A percentile compares a stretch with the other conserved stretches of the same genome.
These are phyloP conservation scores for Auriculariales sp. DNA, from an alignment of 768 basidiomycete species.

Conservation along the genomic window DNA sequence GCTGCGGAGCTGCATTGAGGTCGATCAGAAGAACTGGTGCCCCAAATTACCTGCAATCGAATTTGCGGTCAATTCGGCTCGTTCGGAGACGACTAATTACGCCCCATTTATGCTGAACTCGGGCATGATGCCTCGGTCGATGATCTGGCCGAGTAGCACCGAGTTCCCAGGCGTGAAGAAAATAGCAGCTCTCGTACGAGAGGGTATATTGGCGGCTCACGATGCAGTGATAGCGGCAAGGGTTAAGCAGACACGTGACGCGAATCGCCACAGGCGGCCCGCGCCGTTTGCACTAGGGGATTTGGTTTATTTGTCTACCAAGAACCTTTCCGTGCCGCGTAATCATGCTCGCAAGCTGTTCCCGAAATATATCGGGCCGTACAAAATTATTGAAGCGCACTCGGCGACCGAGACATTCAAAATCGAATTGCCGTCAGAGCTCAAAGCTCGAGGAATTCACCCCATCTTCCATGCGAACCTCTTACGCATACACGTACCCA, in stretches of 20 bases:
- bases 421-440: slow-evolving; percentile 14
- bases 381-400: slow-evolving; percentile 10
- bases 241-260: slow-evolving; percentile 13
- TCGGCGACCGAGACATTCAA: slow-evolving; percentile 9
- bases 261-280: slow-evolving; percentile 11
- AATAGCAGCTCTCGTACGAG: slow-evolving; percentile 16
- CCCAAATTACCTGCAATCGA: slow-evolving; percentile 17
- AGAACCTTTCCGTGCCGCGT: slow-evolving; percentile 21
- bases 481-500: slow-evolving; percentile 18
- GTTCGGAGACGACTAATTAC: slow-evolving; percentile 20
- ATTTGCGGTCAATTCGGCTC: slow-evolving; percentile 24
- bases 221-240: slow-evolving; percentile 14
- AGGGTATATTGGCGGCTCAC: slow-evolving; percentile 16
- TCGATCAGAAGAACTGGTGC: slow-evolving; percentile 18
- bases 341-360: slow-evolving; percentile 17
- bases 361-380: slow-evolving; percentile 24
- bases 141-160: slow-evolving; percentile 17
- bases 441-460: slow-evolving; percentile 16
- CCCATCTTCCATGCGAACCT: slow-evolving; percentile 19
- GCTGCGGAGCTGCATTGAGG: too few relatives aligned
- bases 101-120: slow-evolving; percentile 22
- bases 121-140: slow-evolving; percentile 17
- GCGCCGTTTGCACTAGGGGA: slow-evolving; percentile 14
- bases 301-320: slow-evolving; percentile 21
- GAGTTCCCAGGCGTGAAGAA: slow-evolving; percentile 17